These are phyloP conservation scores for Fibroporia radiculosa DNA, from an alignment of 768 basidiomycete genomes.

Conservation along the genomic window DNA sequence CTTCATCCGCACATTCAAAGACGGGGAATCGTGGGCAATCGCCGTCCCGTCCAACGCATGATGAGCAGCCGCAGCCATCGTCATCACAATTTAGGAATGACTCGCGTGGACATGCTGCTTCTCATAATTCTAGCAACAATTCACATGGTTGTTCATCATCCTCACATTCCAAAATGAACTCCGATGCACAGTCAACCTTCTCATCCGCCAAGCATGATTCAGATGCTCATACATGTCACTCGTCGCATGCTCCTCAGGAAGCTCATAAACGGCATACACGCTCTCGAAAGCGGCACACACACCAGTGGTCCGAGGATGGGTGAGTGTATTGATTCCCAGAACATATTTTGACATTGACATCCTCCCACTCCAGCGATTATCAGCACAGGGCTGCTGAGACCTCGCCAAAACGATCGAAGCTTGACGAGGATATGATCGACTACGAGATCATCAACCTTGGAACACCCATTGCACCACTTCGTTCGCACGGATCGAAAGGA, in stretches of 20 bases:
- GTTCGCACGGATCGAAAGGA: slow-evolving; percentile 5
- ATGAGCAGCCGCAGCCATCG: background rate
- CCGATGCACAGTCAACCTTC: background rate
- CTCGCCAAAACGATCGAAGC: slow-evolving; percentile 5
- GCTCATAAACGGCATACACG: too few species aligned
- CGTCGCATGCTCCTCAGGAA: too few species aligned
- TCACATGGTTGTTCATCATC: background rate
- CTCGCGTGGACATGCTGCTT: background rate
- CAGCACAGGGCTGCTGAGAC: slow-evolving; percentile 5
- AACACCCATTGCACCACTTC: slow-evolving; percentile 9
- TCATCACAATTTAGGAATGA: background rate
- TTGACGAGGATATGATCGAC: slow-evolving; percentile 17
- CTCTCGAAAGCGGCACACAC: background rate
- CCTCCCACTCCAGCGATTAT: background rate
- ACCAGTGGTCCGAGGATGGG: slow-evolving; percentile 1
- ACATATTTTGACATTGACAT: too few species aligned
- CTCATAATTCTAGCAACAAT: background rate
- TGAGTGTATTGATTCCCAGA: background rate
- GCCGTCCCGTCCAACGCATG: background rate
- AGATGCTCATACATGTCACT: too few species aligned
- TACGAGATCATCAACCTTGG: slow-evolving; percentile 20
- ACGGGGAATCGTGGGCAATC: too few species aligned
- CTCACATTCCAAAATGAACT: background rate
- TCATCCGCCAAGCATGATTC: too few species aligned
- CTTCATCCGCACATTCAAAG: too few species aligned